These are phyloP conservation scores for Aspergillus cavernicola DNA, from an alignment of 495 filamentous ascomycete genomes.

Conservation along the genomic window DNA sequence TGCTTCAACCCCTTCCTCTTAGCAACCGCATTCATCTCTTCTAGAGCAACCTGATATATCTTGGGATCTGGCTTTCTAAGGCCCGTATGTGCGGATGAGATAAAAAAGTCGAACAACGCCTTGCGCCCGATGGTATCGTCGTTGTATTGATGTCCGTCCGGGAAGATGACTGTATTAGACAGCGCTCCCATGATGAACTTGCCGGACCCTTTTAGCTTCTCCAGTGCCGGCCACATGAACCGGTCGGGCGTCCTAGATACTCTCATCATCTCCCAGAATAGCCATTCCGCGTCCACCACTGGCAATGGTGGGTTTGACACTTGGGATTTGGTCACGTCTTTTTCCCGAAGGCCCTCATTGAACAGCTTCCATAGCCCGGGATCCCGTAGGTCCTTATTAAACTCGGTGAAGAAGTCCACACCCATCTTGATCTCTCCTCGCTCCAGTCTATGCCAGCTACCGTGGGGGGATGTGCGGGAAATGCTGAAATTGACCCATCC, in stretches of 20 bases:
- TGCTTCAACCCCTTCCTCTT: conserved; percentile 50
- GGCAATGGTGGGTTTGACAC: conserved; percentile 60
- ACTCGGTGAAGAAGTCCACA: conserved; percentile 69
- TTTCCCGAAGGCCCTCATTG: conserved; percentile 38
- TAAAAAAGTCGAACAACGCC: conserved; percentile 73
- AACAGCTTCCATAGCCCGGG: conserved; percentile 62
- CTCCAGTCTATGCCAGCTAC: conserved; percentile 84
- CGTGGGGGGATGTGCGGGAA: conserved; percentile 68
- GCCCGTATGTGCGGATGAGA: conserved; percentile 81
- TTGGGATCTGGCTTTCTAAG: conserved; percentile 79
- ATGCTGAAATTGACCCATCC: conserved; percentile 93
- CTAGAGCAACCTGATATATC: conserved; percentile 74
- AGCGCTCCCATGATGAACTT: conserved; percentile 74
- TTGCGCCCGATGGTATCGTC: conserved; percentile 46
- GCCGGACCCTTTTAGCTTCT: conserved; percentile 58
- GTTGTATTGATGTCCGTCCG: conserved; percentile 58
- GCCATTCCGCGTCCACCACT: conserved; percentile 67
- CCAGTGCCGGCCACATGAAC: conserved; percentile 82
- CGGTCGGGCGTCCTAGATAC: conserved; percentile 68
- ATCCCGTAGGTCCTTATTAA: conserved; percentile 68
- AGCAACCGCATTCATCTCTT: conserved; percentile 58
- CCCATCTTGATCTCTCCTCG: conserved; percentile 70
- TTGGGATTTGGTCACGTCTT: conserved; percentile 22
- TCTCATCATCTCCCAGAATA: conserved; percentile 94
- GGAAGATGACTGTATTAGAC: conserved; percentile 84